phyloP scores from a whole-genome alignment of 352 stramenopile species.

The Pythium guiyangense region DNA sequence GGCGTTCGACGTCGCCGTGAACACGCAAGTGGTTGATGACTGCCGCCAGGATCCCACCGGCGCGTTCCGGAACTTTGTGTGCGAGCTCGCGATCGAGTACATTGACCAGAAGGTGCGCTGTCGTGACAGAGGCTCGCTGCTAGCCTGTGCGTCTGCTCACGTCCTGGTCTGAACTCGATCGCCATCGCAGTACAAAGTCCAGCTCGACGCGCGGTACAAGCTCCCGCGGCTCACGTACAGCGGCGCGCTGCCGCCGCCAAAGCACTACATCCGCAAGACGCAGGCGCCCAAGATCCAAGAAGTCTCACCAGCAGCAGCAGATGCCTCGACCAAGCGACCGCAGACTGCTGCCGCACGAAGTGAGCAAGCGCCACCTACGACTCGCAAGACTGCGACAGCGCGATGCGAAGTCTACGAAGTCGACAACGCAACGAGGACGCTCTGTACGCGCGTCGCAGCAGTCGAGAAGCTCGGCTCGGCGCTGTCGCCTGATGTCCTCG shows the following conservation, averaged over 20 bases:
- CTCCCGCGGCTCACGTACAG: conserved; percentile 65
- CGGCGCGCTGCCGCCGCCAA: conserved; percentile 53
- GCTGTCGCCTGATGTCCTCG: conserved; percentile 41
- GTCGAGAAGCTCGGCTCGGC: conserved; percentile 29
- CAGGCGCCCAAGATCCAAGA: conserved; percentile 73
- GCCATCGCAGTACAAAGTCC: conserved; percentile 59
- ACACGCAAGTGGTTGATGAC: conserved; percentile 66
- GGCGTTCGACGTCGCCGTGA: conserved; percentile 78
- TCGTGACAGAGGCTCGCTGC: too few species aligned
- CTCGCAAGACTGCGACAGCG: conserved; percentile 27
- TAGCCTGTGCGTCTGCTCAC: too few species aligned
- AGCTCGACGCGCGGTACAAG: conserved; percentile 73
- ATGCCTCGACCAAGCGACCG: conserved; percentile 9
- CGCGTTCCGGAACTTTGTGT: conserved; percentile 79
- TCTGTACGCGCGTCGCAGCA: conserved; percentile 28
- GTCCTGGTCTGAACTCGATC: not conserved
- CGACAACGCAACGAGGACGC: not conserved
- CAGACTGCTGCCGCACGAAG: conserved; percentile 4
- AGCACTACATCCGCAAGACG: conserved; percentile 77
- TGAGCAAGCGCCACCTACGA: conserved; percentile 3
- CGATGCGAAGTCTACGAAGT: conserved; percentile 42
- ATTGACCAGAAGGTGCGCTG: conserved; percentile 66
- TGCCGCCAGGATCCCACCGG: conserved; percentile 61
- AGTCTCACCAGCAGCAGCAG: conserved; percentile 18
- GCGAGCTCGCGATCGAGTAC: conserved; percentile 75